A percentile compares a stretch with the other conserved stretches of the same genome.
These are phyloP conservation scores for Rubia peregrina DNA, from an alignment of 305 asterid genomes.

Conservation along the genomic window DNA sequence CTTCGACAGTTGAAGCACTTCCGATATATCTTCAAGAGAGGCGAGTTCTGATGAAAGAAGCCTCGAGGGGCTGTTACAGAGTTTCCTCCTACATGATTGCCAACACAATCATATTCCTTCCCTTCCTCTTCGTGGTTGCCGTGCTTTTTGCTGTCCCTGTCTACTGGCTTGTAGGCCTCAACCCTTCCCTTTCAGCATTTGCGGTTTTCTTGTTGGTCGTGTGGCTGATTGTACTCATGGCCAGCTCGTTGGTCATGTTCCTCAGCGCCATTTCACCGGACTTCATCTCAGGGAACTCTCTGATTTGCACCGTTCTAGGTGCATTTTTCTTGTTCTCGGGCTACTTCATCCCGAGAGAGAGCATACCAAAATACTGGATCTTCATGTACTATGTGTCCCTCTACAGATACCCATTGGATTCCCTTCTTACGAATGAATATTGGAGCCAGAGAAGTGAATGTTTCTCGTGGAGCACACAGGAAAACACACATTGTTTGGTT, in stretches of 20 bases:
- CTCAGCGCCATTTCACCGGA: conserved; percentile 76
- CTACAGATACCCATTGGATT: conserved; percentile 80
- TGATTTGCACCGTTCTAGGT: conserved; percentile 77
- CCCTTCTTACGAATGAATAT: conserved; percentile 62
- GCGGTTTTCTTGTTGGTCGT: conserved; percentile 52
- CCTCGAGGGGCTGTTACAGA: conserved; percentile 72
- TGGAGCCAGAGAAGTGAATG: conserved; percentile 62
- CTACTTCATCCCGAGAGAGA: conserved; percentile 76
- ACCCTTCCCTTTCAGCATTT: conserved; percentile 65
- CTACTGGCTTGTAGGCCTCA: conserved; percentile 82
- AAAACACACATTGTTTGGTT: conserved; percentile 38
- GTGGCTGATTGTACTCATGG: conserved; percentile 87
- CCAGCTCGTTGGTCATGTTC: conserved; percentile 79
- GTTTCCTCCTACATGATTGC: conserved; percentile 79
- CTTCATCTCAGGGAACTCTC: conserved; percentile 80
- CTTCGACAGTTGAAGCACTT: conserved; percentile 89
- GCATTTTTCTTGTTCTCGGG: conserved; percentile 87
- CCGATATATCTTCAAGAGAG: conserved; percentile 88
- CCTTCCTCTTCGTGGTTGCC: conserved; percentile 67
- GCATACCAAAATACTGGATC: conserved; percentile 80
- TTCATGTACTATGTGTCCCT: conserved; percentile 87
- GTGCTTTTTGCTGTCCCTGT: conserved; percentile 69
- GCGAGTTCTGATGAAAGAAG: conserved; percentile 70
- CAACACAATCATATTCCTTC: conserved; percentile 64
- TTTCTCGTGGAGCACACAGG: conserved; percentile 34